Conservation (phyloP, 371 early-diverging fungal genomes). For the Mortierella sp. region DNA sequence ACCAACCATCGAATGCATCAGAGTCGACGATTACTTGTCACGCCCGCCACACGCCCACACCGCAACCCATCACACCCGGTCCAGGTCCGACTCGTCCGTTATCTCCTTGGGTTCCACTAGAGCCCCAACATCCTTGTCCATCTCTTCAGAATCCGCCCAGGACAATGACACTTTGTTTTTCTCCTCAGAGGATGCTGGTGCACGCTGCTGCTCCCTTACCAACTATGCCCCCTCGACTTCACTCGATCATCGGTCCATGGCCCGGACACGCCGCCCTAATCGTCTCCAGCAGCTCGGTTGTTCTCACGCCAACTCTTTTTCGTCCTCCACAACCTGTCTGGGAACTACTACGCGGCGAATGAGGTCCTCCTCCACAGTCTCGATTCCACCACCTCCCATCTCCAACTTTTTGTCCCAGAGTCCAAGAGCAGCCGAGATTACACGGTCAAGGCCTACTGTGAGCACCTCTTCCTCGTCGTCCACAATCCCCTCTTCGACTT, state of each 20-base stretch:
- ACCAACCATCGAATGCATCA: too few species aligned
- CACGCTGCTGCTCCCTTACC: too few species aligned
- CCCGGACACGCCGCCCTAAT: conserved; percentile 6
- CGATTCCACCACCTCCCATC: background rate
- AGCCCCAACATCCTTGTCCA: too few species aligned
- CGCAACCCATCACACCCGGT: too few species aligned
- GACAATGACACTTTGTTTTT: too few species aligned
- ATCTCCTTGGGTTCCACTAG: too few species aligned
- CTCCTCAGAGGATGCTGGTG: too few species aligned
- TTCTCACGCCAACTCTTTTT: background rate
- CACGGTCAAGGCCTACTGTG: conserved; percentile 1
- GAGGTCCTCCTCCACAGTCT: background rate
- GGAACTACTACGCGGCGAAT: background rate
- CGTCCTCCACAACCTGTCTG: background rate
- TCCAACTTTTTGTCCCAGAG: background rate
- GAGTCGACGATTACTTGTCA: too few species aligned
- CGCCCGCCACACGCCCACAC: too few species aligned
- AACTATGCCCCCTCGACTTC: too few species aligned
- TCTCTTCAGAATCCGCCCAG: too few species aligned
- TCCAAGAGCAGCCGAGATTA: background rate
- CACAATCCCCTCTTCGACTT: background rate
- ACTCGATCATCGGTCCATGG: conserved; percentile 41
- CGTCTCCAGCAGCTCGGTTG: background rate
- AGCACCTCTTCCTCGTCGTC: conserved; percentile 10
- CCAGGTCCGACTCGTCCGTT: too few species aligned